A percentile compares a stretch with the other conserved stretches of the same genome.
These are phyloP conservation scores for Linanthus parryae DNA, from an alignment of 148 eudicot species.

Conservation along the genomic window DNA sequence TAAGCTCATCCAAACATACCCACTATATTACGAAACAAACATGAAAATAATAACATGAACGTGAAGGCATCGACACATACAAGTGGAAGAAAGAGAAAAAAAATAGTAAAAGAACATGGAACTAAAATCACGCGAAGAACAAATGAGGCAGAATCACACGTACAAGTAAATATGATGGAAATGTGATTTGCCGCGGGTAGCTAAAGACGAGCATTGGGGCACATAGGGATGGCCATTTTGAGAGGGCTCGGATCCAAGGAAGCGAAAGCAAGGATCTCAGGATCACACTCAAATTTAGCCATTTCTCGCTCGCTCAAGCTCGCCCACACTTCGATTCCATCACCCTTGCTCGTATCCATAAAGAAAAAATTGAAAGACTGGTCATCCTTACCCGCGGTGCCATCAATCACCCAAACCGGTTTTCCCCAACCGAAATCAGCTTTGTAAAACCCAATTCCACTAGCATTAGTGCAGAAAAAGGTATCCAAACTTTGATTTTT, in stretches of 20 bases:
- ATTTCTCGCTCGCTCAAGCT: constrained; percentile 25
- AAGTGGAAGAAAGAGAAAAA: no score
- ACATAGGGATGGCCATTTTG: no score
- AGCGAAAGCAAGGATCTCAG: constrained; percentile 22
- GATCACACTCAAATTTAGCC: constrained; percentile 15
- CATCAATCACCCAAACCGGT: constrained; percentile 31
- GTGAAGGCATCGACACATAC: no score
- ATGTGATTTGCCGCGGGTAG: no score
- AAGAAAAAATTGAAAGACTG: constrained; percentile 14
- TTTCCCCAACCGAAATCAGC: constrained; percentile 34
- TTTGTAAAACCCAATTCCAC: constrained; percentile 17
- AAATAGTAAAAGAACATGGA: no score
- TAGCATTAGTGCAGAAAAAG: constrained; percentile 6
- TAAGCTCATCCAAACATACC: no score
- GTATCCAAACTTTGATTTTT: not conserved
- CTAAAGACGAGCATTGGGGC: no score
- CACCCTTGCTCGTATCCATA: constrained; percentile 17
- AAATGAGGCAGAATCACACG: no score
- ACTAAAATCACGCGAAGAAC: no score
- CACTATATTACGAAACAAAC: no score
- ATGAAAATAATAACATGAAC: no score
- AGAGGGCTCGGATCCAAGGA: constrained; percentile 15
- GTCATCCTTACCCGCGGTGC: constrained; percentile 9
- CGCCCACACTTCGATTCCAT: constrained; percentile 31
- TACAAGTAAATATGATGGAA: no score